phyloP scores from a whole-genome alignment of 139 green algal genomes.

The Chlorella sp. region DNA sequence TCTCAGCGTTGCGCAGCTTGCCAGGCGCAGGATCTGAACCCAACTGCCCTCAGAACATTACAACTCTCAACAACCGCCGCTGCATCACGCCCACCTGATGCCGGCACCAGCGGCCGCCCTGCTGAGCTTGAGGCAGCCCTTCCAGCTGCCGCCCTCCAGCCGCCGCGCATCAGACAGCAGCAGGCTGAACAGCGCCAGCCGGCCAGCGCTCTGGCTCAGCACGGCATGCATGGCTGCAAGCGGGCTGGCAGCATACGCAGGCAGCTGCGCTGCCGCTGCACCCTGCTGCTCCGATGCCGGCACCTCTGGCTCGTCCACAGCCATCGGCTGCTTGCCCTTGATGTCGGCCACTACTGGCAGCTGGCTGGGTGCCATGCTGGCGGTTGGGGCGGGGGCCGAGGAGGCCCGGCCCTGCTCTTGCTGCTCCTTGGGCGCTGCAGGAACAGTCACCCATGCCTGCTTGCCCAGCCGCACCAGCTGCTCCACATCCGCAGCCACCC shows the following conservation, averaged over 20 bases:
- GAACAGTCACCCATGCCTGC: slow-evolving; percentile 3
- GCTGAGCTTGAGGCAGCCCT: slow-evolving; percentile 25
- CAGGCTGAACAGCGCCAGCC: slow-evolving; percentile 35
- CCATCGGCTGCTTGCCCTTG: slow-evolving; percentile 20
- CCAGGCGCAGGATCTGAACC: too few species aligned
- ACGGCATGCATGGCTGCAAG: slow-evolving; percentile 34
- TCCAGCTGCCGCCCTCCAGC: slow-evolving; percentile 34
- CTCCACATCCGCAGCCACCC: slow-evolving; percentile 43
- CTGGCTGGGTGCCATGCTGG: slow-evolving; percentile 14
- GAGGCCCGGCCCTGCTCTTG: neutral
- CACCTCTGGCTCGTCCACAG: neutral
- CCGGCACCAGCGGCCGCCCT: neutral
- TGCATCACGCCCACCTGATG: neutral
- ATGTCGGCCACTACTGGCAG: neutral
- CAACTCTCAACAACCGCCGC: neutral
- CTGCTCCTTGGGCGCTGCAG: neutral
- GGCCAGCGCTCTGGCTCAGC: slow-evolving; percentile 22
- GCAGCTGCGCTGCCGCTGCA: neutral
- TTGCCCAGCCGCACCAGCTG: slow-evolving; percentile 34
- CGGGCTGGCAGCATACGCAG: slow-evolving; percentile 4
- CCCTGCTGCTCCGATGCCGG: neutral
- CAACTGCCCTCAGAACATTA: neutral
- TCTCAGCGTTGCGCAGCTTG: too few species aligned
- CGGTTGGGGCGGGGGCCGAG: neutral
- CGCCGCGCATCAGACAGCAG: slow-evolving; percentile 25